These are phyloP conservation scores for Clavulina sp. DNA, from an alignment of 768 basidiomycete species.

Conservation along the genomic window DNA sequence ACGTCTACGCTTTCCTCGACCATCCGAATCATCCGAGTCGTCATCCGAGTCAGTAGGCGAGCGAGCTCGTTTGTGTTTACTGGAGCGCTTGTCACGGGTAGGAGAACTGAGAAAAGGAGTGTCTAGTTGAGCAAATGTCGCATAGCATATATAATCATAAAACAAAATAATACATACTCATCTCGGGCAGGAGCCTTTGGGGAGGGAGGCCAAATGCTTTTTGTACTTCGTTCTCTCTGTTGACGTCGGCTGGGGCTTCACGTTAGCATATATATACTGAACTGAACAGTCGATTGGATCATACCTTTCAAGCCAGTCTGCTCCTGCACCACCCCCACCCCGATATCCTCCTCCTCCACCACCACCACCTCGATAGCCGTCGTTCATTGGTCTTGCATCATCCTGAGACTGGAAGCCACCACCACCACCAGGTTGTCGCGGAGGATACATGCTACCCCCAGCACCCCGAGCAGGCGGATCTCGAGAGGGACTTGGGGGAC, in stretches of 20 bases:
- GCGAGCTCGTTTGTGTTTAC: slow-evolving; percentile 24
- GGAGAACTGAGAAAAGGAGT: slow-evolving; percentile 37
- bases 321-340: slow-evolving; percentile 16
- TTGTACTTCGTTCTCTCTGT: slow-evolving; percentile 39
- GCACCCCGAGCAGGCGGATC: too few relatives aligned
- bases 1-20: slow-evolving; percentile 4
- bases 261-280: background rate
- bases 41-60: background rate
- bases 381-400: too few relatives aligned
- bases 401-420: too few relatives aligned
- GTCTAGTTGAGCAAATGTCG: too few relatives aligned
- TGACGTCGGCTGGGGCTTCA: slow-evolving; percentile 38
- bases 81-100: slow-evolving; percentile 33
- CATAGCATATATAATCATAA: slow-evolving; percentile 1
- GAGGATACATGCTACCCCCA: too few relatives aligned
- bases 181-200: slow-evolving; percentile 48
- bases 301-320: slow-evolving; percentile 55
- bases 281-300: slow-evolving; percentile 12
- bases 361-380: slow-evolving; percentile 21
- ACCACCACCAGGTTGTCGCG: too few relatives aligned
- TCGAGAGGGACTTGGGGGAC: too few relatives aligned
- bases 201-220: slow-evolving; percentile 69
- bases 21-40: slow-evolving; percentile 3
- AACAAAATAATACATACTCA: slow-evolving; percentile 26
- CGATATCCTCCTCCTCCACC: slow-evolving; percentile 24